A percentile compares a stretch with the other conserved stretches of the same genome.
Evolutionary conservation across 2,329 filamentous ascomycete genomes (phyloP).

Genomic region (Penicillium sp.): DNA sequence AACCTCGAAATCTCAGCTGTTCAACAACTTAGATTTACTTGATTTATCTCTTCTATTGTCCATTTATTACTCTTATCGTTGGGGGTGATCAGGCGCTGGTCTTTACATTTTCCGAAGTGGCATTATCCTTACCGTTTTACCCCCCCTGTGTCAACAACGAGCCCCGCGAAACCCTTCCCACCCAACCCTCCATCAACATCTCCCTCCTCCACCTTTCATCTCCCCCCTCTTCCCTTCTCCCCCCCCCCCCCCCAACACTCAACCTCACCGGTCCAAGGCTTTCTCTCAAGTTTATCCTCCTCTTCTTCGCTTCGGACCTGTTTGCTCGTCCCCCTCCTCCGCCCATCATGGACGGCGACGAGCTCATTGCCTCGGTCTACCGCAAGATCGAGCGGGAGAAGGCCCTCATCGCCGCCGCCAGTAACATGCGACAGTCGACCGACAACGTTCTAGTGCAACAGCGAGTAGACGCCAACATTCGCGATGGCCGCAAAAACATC

Average conservation of each 20-base stretch:
- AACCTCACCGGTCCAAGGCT: background rate
- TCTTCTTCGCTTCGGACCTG: background rate
- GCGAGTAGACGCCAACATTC: constrained; percentile 89
- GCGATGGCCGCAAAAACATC: constrained; percentile 90
- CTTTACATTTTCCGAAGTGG: constrained; percentile 35
- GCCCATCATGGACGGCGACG: constrained; percentile 64
- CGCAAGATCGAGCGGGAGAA: constrained; percentile 98
- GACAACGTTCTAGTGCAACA: constrained; percentile 91
- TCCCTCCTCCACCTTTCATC: background rate
- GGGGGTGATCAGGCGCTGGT: constrained; percentile 14
- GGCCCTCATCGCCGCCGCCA: constrained; percentile 90
- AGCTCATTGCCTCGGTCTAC: constrained; percentile 78
- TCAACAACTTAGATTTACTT: background rate
- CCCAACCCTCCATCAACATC: constrained; percentile 1
- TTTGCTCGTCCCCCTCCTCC: constrained; percentile 20
- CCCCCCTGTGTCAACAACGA: constrained; percentile 33
- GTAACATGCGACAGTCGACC: constrained; percentile 93
- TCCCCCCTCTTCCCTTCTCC: background rate
- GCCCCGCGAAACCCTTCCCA: constrained; percentile 35
- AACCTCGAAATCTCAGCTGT: background rate
- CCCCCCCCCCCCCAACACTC: background rate
- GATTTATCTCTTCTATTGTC: background rate
- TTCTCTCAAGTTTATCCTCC: background rate
- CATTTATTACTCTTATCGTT: background rate
- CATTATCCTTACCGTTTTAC: constrained; percentile 31